Percentiles rank a stretch among this genome's conserved stretches.
Evolutionary conservation across 129 eudicot genomes (phyloP).

Genomic region (sunflower (Helianthus annuus)): HanXRQr2.0-SUNRISE NC_035444.2:82568957-82569456

Average conservation of each 20-base stretch:
- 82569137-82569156: slow-evolving; percentile 87
- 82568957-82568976: no score
- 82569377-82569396: slow-evolving; percentile 94
- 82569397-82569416: slow-evolving; percentile 85
- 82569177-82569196: slow-evolving; percentile 67
- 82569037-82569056: slow-evolving; percentile 7
- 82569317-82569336: slow-evolving; percentile 65
- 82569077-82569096: slow-evolving; percentile 70
- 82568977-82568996: no score
- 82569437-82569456: slow-evolving; percentile 74
- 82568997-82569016: no score
- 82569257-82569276: slow-evolving; percentile 71
- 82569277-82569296: slow-evolving; percentile 84
- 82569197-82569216: slow-evolving; percentile 90
- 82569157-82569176: slow-evolving; percentile 68
- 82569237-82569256: slow-evolving; percentile 63
- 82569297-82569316: slow-evolving; percentile 81
- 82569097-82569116: slow-evolving; percentile 68
- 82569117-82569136: slow-evolving; percentile 94
- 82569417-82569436: slow-evolving; percentile 95
- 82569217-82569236: slow-evolving; percentile 89
- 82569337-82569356: slow-evolving; percentile 65
- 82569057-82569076: slow-evolving; percentile 17
- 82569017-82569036: not conserved
- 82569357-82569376: slow-evolving; percentile 92